phyloP scores from a whole-genome alignment of 1,284 basidiomycete species.

The Ustilago nuda region DNA sequence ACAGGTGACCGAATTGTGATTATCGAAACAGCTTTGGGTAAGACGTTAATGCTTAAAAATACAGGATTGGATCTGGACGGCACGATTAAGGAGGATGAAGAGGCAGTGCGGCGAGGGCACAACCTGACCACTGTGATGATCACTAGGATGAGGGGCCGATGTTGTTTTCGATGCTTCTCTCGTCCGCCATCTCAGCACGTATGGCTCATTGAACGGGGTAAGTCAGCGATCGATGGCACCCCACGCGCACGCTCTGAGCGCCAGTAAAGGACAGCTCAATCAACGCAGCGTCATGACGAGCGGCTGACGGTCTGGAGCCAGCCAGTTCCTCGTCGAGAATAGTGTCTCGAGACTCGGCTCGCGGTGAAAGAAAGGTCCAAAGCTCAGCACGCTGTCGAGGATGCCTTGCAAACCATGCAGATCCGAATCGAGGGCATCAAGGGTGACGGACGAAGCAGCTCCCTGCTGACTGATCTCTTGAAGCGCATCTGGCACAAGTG shows the following conservation, averaged over 20 bases:
- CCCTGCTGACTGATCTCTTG: slow-evolving; percentile 46
- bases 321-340: slow-evolving; percentile 46
- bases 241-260: neutral
- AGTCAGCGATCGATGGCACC: neutral
- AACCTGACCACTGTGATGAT: neutral
- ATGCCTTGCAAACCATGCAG: slow-evolving; percentile 45
- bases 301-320: slow-evolving; percentile 36
- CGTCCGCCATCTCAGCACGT: neutral
- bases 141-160: neutral
- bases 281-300: slow-evolving; percentile 29
- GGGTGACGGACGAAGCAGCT: slow-evolving; percentile 28
- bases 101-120: neutral
- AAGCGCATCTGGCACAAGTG: slow-evolving; percentile 46
- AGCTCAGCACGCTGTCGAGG: slow-evolving; percentile 43
- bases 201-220: neutral
- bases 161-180: neutral
- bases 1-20: slow-evolving; percentile 19
- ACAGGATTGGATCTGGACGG: slow-evolving; percentile 7
- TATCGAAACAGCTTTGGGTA: slow-evolving; percentile 5
- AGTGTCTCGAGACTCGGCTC: slow-evolving; percentile 39
- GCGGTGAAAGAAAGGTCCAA: slow-evolving; percentile 39
- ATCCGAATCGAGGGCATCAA: slow-evolving; percentile 39
- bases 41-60: slow-evolving; percentile 7
- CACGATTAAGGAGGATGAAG: neutral
- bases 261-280: neutral